phyloP scores from a whole-genome alignment of 1,284 basidiomycete genomes.

The Cutaneotrichosporon cutaneum region DNA sequence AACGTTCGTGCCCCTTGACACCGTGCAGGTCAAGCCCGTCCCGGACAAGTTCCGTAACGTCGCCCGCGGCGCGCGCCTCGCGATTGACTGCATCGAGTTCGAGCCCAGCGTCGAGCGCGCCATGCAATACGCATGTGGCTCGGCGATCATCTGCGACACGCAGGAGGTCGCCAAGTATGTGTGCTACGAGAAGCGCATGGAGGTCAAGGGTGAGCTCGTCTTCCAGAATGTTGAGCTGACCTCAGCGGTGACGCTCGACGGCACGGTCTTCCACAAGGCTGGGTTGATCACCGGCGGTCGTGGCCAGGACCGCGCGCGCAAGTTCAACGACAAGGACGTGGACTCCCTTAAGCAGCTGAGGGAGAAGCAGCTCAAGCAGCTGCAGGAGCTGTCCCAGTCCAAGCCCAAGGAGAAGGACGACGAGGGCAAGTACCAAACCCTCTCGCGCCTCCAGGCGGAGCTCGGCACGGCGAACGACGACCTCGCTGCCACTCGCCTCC shows the following conservation, averaged over 20 bases:
- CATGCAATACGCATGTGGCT: slow-evolving; percentile 94
- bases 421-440: slow-evolving; percentile 72
- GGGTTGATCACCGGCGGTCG: slow-evolving; percentile 95
- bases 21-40: slow-evolving; percentile 87
- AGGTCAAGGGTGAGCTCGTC: slow-evolving; percentile 90
- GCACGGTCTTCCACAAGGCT: slow-evolving; percentile 95
- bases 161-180: slow-evolving; percentile 88
- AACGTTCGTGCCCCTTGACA: slow-evolving; percentile 96
- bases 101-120: slow-evolving; percentile 84
- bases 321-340: slow-evolving; percentile 92
- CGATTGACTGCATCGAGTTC: slow-evolving; percentile 90
- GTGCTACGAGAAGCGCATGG: slow-evolving; percentile 89
- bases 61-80: slow-evolving; percentile 84
- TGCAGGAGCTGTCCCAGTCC: slow-evolving; percentile 75
- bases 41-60: slow-evolving; percentile 94
- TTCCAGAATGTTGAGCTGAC: no score
- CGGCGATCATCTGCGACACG: slow-evolving; percentile 89
- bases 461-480: slow-evolving; percentile 76
- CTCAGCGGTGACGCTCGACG: slow-evolving; percentile 90
- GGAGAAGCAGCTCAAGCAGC: slow-evolving; percentile 73
- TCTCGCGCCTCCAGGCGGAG: slow-evolving; percentile 74
- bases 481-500: slow-evolving; percentile 56
- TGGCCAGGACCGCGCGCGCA: slow-evolving; percentile 68
- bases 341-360: slow-evolving; percentile 71
- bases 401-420: slow-evolving; percentile 79